These are phyloP conservation scores for Nakazawaea siamensis DNA, from an alignment of 805 yeast species.

Conservation along the genomic window DNA sequence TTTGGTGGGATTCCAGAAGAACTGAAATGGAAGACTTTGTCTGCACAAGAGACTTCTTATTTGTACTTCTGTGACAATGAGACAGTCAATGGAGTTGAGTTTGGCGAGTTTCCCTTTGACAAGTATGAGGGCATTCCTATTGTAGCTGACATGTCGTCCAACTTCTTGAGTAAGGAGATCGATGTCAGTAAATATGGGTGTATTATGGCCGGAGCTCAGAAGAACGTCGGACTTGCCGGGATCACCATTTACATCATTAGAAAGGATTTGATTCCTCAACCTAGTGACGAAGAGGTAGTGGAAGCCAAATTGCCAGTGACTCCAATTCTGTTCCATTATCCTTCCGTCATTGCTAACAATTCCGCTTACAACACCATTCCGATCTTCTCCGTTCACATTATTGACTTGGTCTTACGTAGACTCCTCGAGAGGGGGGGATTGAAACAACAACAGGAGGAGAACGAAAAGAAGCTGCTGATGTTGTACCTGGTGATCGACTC, in stretches of 20 bases:
- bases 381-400: conserved; percentile 81
- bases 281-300: conserved; percentile 52
- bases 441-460: conserved; percentile 44
- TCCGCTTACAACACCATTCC: conserved; percentile 96
- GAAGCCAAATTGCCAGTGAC: conserved; percentile 62
- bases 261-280: conserved; percentile 64
- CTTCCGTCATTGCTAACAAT: conserved; percentile 79
- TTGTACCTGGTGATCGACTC: conserved; percentile 61
- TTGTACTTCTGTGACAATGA: conserved; percentile 94
- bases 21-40: conserved; percentile 50
- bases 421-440: conserved; percentile 70
- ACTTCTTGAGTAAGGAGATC: conserved; percentile 71
- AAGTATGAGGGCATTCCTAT: conserved; percentile 66
- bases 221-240: conserved; percentile 96
- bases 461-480: conserved; percentile 51
- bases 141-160: conserved; percentile 93
- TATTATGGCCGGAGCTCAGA: conserved; percentile 97
- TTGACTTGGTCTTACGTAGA: conserved; percentile 66
- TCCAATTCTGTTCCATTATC: conserved; percentile 86
- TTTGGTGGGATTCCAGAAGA: conserved; percentile 62
- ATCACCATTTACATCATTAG: conserved; percentile 86
- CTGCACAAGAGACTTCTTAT: conserved; percentile 65
- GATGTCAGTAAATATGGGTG: conserved; percentile 83
- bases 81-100: conserved; percentile 94
- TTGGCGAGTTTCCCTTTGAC: conserved; percentile 37